Evolutionary conservation across 192 early-diverging fungal genomes (phyloP).

Genomic region (Gryganskiella cystojenkinii): DNA sequence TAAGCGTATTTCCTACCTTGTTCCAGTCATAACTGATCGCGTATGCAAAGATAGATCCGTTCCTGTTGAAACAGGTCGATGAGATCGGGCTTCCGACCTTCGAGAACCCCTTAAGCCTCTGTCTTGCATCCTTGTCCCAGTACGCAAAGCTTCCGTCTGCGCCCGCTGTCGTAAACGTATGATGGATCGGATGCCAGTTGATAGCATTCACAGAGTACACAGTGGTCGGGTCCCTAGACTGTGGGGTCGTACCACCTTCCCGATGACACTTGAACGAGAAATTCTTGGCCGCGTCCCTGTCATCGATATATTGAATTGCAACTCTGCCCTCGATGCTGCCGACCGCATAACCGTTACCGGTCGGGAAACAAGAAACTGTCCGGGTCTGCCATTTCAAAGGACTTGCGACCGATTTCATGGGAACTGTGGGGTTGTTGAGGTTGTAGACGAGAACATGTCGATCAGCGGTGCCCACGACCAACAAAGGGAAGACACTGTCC

Average conservation of each 20-base stretch:
- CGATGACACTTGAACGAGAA: conserved; percentile 98
- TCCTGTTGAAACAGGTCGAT: conserved; percentile 79
- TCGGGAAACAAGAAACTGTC: conserved; percentile 81
- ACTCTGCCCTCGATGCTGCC: conserved; percentile 96
- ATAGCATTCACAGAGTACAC: conserved; percentile 78
- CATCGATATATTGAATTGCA: conserved; percentile 92
- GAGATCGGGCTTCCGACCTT: conserved; percentile 75
- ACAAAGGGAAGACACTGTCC: conserved; percentile 80
- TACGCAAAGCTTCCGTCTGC: conserved; percentile 89
- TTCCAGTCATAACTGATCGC: conserved; percentile 90
- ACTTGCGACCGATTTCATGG: conserved; percentile 74
- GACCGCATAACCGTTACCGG: conserved; percentile 85
- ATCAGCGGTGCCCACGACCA: conserved; percentile 96
- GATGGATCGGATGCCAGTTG: conserved; percentile 85
- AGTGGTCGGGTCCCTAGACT: conserved; percentile 51
- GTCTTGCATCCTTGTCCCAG: conserved; percentile 96
- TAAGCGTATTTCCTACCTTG: conserved; percentile 56
- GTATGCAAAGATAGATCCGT: conserved; percentile 93
- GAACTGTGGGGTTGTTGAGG: conserved; percentile 77
- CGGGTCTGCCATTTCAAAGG: conserved; percentile 91
- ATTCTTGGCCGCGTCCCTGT: conserved; percentile 75
- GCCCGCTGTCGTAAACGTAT: conserved; percentile 90
- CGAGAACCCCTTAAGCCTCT: conserved; percentile 81
- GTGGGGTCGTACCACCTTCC: conserved; percentile 54
- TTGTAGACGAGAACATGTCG: conserved; percentile 85